Evolutionary conservation across 495 filamentous ascomycete species (phyloP).

Genomic region (Penicillium daleae): DNA sequence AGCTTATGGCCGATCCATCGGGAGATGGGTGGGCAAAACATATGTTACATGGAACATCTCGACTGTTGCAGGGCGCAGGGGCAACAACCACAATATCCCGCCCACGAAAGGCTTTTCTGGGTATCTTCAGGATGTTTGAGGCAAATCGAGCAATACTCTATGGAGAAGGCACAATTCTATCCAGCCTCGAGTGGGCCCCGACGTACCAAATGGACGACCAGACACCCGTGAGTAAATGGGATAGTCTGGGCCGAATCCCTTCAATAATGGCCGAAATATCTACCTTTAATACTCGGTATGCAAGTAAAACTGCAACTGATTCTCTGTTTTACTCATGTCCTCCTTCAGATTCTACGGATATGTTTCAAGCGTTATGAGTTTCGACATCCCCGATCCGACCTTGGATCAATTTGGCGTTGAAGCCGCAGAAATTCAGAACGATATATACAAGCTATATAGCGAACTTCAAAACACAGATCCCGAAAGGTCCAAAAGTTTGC

Average conservation of each 20-base stretch:
- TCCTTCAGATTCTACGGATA: background rate
- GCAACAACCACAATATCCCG: background rate
- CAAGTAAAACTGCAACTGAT: background rate
- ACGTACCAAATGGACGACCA: background rate
- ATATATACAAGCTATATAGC: background rate
- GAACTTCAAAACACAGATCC: background rate
- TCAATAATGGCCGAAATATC: background rate
- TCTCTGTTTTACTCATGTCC: background rate
- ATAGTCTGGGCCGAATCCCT: background rate
- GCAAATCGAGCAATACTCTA: background rate
- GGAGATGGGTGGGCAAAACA: conserved; percentile 5
- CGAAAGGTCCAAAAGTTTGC: background rate
- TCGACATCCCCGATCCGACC: background rate
- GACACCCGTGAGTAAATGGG: background rate
- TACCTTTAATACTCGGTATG: background rate
- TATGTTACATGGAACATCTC: conserved; percentile 4
- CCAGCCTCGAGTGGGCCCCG: background rate
- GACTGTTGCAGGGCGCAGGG: background rate
- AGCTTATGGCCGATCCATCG: background rate
- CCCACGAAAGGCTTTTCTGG: background rate
- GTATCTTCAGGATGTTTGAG: background rate
- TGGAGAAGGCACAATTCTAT: background rate
- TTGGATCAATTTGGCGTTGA: background rate
- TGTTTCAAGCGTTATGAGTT: background rate
- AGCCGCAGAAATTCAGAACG: background rate